Evolutionary conservation across 1,284 basidiomycete species (phyloP).

Genomic region (Neotropicomus parvogracilis): DNA sequence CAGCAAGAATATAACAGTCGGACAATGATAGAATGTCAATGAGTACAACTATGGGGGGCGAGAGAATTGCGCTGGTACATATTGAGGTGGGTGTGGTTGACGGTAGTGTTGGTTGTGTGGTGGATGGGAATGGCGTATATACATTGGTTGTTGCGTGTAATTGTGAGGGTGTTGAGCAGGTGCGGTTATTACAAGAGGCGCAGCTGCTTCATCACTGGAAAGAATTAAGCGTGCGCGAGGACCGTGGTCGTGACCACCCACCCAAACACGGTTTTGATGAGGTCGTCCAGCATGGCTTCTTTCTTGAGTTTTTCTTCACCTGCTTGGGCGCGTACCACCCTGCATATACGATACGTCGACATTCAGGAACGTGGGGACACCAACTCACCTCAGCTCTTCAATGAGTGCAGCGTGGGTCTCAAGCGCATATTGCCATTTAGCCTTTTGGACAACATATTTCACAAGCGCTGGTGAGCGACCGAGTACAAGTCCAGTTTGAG

Average conservation of each 20-base stretch:
- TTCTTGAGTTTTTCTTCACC: slow-evolving; percentile 49
- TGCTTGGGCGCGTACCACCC: slow-evolving; percentile 49
- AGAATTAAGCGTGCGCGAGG: neutral
- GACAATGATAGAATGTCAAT: neutral
- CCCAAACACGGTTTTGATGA: slow-evolving; percentile 54
- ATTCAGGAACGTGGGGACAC: neutral
- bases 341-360: slow-evolving; percentile 1
- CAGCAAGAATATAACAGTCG: neutral
- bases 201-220: slow-evolving; percentile 32
- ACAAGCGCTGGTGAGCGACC: slow-evolving; percentile 60
- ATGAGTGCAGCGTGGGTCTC: slow-evolving; percentile 59
- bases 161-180: slow-evolving; percentile 4
- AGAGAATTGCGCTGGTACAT: slow-evolving; percentile 14
- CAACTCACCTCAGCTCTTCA: slow-evolving; percentile 52
- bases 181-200: slow-evolving; percentile 12
- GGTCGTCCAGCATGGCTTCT: slow-evolving; percentile 51
- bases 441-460: slow-evolving; percentile 74
- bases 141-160: slow-evolving; percentile 11
- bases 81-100: slow-evolving; percentile 11
- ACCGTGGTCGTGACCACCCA: slow-evolving; percentile 26
- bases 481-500: slow-evolving; percentile 53
- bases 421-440: slow-evolving; percentile 61
- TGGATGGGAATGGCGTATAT: slow-evolving; percentile 12
- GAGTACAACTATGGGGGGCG: slow-evolving; percentile 13
- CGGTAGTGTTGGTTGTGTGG: slow-evolving; percentile 13